A percentile compares a stretch with the other conserved stretches of the same genome.
These are phyloP conservation scores for Moricandia moricandioides DNA, from an alignment of 345 rosid genomes.

Conservation along the genomic window DNA sequence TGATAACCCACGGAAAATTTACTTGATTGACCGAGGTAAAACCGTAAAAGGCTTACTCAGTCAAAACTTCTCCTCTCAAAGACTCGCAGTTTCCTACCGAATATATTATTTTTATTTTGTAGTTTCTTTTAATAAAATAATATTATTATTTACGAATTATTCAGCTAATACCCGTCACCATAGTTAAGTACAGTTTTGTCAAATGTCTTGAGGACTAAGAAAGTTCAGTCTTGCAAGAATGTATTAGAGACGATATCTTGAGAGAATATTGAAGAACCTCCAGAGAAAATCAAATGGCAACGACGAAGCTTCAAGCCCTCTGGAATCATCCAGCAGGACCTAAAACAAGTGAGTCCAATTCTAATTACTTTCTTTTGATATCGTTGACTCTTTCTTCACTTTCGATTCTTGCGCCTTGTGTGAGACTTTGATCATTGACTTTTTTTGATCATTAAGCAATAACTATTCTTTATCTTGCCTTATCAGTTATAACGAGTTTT, in stretches of 20 bases:
- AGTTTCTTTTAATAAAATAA: not conserved
- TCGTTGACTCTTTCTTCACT: not conserved
- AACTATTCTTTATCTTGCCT: not conserved
- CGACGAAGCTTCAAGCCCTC: constrained; percentile 82
- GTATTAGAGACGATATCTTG: not conserved
- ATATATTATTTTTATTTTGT: not conserved
- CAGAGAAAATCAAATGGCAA: constrained; percentile 14
- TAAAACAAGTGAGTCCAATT: constrained; percentile 64
- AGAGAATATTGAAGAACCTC: not conserved
- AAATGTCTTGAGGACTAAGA: not conserved
- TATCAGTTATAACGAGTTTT: not conserved
- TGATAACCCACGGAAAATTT: too few relatives aligned
- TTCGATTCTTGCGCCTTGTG: not conserved
- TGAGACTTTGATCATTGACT: constrained; percentile 8
- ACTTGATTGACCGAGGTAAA: too few relatives aligned
- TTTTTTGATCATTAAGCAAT: not conserved
- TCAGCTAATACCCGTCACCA: not conserved
- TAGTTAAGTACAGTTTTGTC: not conserved
- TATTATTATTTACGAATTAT: not conserved
- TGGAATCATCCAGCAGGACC: constrained; percentile 99
- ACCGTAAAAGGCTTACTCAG: too few relatives aligned
- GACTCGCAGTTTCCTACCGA: too few relatives aligned
- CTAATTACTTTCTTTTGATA: not conserved
- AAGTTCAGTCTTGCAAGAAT: not conserved
- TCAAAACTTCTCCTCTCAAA: too few relatives aligned